Evolutionary conservation across 73 alveolate genomes (phyloP), one percentile per base, ranked within the genome.

Genomic region (Stentor coeruleus): DNA sequence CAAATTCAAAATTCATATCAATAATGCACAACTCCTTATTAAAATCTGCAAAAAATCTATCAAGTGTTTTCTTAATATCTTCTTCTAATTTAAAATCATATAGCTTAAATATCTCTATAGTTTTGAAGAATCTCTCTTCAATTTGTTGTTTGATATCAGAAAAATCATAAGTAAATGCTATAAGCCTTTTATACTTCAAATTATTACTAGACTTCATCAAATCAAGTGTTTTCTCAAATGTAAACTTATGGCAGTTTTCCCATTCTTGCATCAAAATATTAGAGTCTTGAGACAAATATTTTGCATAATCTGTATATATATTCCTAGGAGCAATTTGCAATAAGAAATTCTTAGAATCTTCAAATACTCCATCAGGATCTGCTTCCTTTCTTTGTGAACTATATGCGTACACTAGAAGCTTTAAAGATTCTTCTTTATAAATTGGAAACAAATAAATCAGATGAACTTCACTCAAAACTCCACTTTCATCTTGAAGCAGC

Each of bases 81-180:
- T 49, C 28, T 20, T 49, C 66, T 11, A 20, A 49, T 20, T 49
- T 49, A 49, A 49, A 49, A 49, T 49, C 20, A 20, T 49, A 49
- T 6, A 6, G 20, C 20, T 49, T 49, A 11, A 11, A 11, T 11
- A 11, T 11, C 20, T 49, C 28, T 11, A 20, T 20, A 49, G 6
- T 49, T 49, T 49, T 6, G 20, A 11, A 11, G 6, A 49, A 20
- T 49, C 66, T 49, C 20, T 49, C 28, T 49, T 49, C 20, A 11
- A 49, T 49, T 49, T 6, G 66, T 49, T 49, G 28, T 11, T 11
- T 49, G 6, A 49, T 49, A n/a, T n/a, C n/a, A 11, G 66, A 49
- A 49, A 11, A 6, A 49, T 66, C 79, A 2, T 66, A 66, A 66
- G 79, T 66, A 66, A 66, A 20, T 0, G 79, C 79, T 28, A 66